Conservation (phyloP, 2,329 filamentous ascomycete species). For the Aspergillus fijiensis region DNA sequence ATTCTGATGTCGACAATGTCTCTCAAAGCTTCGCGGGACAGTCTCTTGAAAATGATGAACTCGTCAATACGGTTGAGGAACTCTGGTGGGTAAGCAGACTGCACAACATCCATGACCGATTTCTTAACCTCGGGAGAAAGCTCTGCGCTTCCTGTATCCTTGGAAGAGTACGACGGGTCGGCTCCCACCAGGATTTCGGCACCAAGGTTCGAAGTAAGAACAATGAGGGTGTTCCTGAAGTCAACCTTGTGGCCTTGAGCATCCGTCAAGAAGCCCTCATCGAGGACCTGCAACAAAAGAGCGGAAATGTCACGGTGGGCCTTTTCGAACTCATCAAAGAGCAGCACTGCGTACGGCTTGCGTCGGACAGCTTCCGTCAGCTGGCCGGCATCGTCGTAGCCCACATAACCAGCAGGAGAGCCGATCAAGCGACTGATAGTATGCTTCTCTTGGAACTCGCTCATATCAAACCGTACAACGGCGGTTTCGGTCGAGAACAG, state of each 20-base stretch:
- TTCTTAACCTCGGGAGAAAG: constrained; percentile 71
- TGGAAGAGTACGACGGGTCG: constrained; percentile 64
- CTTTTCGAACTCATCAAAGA: constrained; percentile 98
- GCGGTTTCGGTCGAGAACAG: constrained; percentile 90
- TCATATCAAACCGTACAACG: constrained; percentile 95
- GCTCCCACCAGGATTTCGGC: constrained; percentile 84
- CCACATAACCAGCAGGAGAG: constrained; percentile 89
- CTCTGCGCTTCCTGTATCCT: constrained; percentile 62
- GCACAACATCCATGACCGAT: constrained; percentile 86
- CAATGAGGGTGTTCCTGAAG: constrained; percentile 94
- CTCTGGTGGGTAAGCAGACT: constrained; percentile 74
- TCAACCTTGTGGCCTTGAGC: constrained; percentile 95
- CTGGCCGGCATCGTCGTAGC: constrained; percentile 95
- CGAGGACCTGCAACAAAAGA: constrained; percentile 86
- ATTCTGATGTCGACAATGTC: constrained; percentile 94
- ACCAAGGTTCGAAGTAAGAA: constrained; percentile 92
- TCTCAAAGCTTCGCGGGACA: constrained; percentile 73
- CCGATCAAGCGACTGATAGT: constrained; percentile 92
- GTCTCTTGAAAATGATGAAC: constrained; percentile 91
- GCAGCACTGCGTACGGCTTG: constrained; percentile 90
- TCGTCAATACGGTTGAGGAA: constrained; percentile 97
- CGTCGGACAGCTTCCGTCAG: constrained; percentile 91
- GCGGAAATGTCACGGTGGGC: constrained; percentile 93
- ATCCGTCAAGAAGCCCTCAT: constrained; percentile 94
- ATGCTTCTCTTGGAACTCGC: constrained; percentile 95